These are phyloP conservation scores for Scheffersomyces stipitis DNA, from an alignment of 805 yeast genomes.

Conservation along the genomic window DNA sequence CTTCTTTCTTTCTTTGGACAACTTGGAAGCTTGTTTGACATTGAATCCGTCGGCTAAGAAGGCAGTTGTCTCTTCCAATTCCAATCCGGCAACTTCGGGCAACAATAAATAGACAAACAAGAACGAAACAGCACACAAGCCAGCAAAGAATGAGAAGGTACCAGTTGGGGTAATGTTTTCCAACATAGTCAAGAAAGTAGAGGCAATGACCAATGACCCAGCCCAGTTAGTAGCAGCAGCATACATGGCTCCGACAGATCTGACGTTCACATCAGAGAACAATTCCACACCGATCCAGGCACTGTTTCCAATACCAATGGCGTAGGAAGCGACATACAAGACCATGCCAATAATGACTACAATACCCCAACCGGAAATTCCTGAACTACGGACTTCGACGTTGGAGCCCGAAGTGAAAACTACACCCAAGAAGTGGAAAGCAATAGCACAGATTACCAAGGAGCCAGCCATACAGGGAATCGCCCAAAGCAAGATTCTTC, in stretches of 20 bases:
- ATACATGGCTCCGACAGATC: conserved; percentile 88
- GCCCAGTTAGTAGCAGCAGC: conserved; percentile 96
- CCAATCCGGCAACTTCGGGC: conserved; percentile 89
- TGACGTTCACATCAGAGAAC: conserved; percentile 83
- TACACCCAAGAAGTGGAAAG: conserved; percentile 82
- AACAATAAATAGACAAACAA: conserved; percentile 78
- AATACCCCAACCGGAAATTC: conserved; percentile 82
- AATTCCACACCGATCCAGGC: conserved; percentile 98
- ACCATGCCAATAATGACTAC: conserved; percentile 85
- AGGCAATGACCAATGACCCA: conserved; percentile 86
- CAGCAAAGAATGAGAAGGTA: conserved; percentile 89
- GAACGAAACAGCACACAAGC: conserved; percentile 68
- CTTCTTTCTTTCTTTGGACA: conserved; percentile 38
- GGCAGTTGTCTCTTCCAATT: conserved; percentile 86
- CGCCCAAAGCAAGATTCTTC: conserved; percentile 74
- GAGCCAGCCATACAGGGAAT: conserved; percentile 83
- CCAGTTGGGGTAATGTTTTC: conserved; percentile 93
- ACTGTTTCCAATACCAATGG: conserved; percentile 93
- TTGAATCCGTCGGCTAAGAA: conserved; percentile 84
- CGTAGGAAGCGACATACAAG: conserved; percentile 83
- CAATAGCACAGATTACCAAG: conserved; percentile 78
- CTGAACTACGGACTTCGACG: conserved; percentile 32
- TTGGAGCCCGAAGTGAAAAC: conserved; percentile 51
- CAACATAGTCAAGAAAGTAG: conserved; percentile 93
- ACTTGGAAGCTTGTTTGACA: conserved; percentile 51